These are phyloP conservation scores for Sphaceloma murrayae DNA, from an alignment of 2,329 filamentous ascomycete species.

Conservation along the genomic window DNA sequence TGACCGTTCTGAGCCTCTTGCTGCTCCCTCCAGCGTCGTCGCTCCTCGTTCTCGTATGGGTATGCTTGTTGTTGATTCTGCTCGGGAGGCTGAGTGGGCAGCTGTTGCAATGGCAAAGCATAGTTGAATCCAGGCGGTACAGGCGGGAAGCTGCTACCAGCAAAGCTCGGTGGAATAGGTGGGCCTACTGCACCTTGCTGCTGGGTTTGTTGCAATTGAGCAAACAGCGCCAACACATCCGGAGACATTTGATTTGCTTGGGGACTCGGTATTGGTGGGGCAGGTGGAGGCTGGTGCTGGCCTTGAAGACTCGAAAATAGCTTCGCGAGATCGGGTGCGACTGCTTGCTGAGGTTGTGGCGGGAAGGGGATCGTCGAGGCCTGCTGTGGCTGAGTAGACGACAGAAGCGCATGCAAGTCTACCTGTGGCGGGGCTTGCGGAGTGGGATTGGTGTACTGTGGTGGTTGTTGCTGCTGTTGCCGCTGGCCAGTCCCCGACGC, in stretches of 20 bases:
- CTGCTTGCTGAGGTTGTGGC: conserved; percentile 18
- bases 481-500: too few relatives aligned
- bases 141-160: conserved; percentile 13
- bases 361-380: neutral
- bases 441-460: too few relatives aligned
- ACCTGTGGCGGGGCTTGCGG: neutral
- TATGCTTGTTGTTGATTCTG: conserved; percentile 21
- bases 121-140: conserved; percentile 11
- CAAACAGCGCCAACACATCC: conserved; percentile 18
- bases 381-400: too few relatives aligned
- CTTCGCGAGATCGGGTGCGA: conserved; percentile 15
- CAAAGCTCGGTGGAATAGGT: conserved; percentile 17
- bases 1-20: conserved; percentile 22
- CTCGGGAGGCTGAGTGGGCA: conserved; percentile 19
- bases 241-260: conserved; percentile 12
- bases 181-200: conserved; percentile 17
- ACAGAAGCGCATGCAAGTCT: too few relatives aligned
- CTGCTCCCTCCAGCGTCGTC: conserved; percentile 30
- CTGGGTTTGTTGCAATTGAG: conserved; percentile 16
- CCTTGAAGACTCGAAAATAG: conserved; percentile 9
- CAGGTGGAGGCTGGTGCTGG: conserved; percentile 18
- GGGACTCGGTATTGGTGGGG: conserved; percentile 12
- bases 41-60: conserved; percentile 27
- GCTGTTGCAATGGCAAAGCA: neutral
- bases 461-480: too few relatives aligned